phyloP scores from a whole-genome alignment of 345 rosid species.

The Eucalyptus urophylla region DNA sequence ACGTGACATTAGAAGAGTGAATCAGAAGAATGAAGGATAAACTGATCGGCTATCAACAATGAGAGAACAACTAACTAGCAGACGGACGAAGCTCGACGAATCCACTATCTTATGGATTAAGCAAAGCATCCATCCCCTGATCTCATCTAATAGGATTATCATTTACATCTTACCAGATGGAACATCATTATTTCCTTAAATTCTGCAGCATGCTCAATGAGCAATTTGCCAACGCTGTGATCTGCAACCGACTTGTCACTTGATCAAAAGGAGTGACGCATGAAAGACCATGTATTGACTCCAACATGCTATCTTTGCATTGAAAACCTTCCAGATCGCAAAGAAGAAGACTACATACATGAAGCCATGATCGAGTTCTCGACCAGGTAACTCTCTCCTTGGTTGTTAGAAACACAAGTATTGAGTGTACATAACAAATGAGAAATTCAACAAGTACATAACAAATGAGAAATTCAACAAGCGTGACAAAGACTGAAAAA shows the following conservation, averaged over 20 bases:
- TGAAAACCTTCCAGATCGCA: not conserved
- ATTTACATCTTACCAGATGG: not conserved
- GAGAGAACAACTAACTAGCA: not conserved
- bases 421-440: not conserved
- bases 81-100: not conserved
- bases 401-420: not conserved
- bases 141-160: not conserved
- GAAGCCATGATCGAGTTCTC: not conserved
- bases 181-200: not conserved
- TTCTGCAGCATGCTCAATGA: not conserved
- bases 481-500: not conserved
- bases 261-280: fast-evolving
- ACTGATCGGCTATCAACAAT: not conserved
- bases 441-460: not conserved
- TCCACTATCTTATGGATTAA: not conserved
- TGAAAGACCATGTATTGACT: not conserved
- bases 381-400: not conserved
- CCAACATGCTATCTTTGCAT: not conserved
- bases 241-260: not conserved
- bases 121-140: not conserved
- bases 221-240: not conserved
- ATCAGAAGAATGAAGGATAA: not conserved
- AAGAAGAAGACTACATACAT: not conserved
- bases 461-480: not conserved
- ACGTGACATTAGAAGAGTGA: not conserved